A percentile compares a stretch with the other conserved stretches of the same genome.
These are phyloP conservation scores for Leptomonas pyrrhocoris DNA, from an alignment of 208 protist species.

Conservation along the genomic window DNA sequence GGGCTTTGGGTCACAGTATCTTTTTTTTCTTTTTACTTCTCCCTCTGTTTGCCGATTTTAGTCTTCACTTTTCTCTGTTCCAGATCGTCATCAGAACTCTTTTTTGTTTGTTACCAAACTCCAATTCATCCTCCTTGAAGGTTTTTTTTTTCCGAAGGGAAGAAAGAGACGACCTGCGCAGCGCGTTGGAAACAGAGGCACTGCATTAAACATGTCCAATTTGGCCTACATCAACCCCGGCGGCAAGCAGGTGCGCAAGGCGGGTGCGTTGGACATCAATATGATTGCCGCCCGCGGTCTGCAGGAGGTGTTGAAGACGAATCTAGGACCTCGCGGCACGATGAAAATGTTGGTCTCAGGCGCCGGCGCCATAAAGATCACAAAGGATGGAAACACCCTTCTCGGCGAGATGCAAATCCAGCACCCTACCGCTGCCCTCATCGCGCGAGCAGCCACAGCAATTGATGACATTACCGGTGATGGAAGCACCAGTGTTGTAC, in stretches of 20 bases:
- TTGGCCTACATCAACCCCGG: slow-evolving; percentile 92
- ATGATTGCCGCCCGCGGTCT: slow-evolving; percentile 98
- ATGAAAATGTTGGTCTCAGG: slow-evolving; percentile 99
- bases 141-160: too few species aligned
- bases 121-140: too few species aligned
- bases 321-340: slow-evolving; percentile 99
- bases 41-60: background rate
- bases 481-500: slow-evolving; percentile 98
- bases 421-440: slow-evolving; percentile 99
- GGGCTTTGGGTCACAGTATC: slow-evolving; percentile 9
- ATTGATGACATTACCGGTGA: slow-evolving; percentile 99
- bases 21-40: slow-evolving; percentile 4
- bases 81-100: background rate
- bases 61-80: slow-evolving; percentile 3
- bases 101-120: slow-evolving; percentile 18
- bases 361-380: slow-evolving; percentile 99
- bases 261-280: slow-evolving; percentile 97
- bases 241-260: slow-evolving; percentile 81
- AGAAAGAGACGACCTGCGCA: too few species aligned
- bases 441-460: slow-evolving; percentile 99
- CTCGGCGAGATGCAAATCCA: slow-evolving; percentile 99
- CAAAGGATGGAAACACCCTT: slow-evolving; percentile 99
- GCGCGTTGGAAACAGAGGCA: too few species aligned
- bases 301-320: slow-evolving; percentile 98
- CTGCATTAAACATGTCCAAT: slow-evolving; percentile 54